These are phyloP conservation scores for Emergomyces pasteurianus DNA, from an alignment of 2,329 filamentous ascomycete genomes.

Conservation along the genomic window DNA sequence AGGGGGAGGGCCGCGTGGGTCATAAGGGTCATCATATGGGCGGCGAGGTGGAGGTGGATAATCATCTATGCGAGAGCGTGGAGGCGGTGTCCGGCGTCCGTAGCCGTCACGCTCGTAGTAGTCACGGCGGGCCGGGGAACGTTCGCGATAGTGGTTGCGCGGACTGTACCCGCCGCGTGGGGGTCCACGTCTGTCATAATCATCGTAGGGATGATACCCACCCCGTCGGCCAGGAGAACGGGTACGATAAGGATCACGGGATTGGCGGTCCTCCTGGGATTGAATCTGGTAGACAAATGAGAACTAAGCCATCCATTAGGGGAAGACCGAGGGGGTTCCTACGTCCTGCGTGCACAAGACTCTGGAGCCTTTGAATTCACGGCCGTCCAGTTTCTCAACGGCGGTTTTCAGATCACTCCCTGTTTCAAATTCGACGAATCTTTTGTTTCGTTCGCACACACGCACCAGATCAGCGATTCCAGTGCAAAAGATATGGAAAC, in stretches of 20 bases:
- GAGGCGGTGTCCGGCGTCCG: conserved; percentile 67
- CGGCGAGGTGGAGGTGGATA: conserved; percentile 49
- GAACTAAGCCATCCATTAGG: conserved; percentile 10
- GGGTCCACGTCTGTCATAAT: conserved; percentile 74
- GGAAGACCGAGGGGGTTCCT: conserved; percentile 25
- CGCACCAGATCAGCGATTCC: not conserved
- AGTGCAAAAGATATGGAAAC: not conserved
- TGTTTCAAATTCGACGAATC: conserved; percentile 97
- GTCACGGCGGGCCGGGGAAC: conserved; percentile 65
- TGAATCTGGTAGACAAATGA: conserved; percentile 48
- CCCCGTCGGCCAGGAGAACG: conserved; percentile 65
- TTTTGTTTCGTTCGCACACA: conserved; percentile 26
- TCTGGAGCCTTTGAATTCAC: conserved; percentile 80
- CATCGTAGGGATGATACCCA: conserved; percentile 55
- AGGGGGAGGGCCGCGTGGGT: conserved; percentile 39
- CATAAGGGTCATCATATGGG: conserved; percentile 50
- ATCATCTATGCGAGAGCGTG: conserved; percentile 53
- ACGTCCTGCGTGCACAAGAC: conserved; percentile 86
- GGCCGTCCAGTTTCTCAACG: conserved; percentile 86
- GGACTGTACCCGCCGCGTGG: conserved; percentile 74
- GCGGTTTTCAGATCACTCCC: conserved; percentile 78
- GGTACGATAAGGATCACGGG: conserved; percentile 62
- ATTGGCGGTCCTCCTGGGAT: conserved; percentile 53
- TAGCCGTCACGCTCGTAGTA: conserved; percentile 76
- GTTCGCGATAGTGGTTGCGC: conserved; percentile 73